Evolutionary conservation across 768 basidiomycete species (phyloP).

Genomic region (Naganishia antarctica): DNA sequence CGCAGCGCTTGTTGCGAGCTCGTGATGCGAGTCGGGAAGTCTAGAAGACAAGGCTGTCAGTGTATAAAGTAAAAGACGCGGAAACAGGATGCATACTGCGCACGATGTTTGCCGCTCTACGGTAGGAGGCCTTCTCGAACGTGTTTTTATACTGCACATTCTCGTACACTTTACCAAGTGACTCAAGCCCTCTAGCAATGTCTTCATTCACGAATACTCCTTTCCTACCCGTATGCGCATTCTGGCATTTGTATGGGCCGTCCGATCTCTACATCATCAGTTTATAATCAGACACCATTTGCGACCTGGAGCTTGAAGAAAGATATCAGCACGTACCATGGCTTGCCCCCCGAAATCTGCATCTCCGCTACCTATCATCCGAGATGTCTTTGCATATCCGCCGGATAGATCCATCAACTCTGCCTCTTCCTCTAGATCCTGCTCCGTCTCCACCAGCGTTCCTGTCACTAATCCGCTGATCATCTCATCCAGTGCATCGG

Average conservation of each 20-base stretch:
- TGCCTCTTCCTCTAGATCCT: not conserved
- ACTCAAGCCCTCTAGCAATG: slow-evolving; percentile 16
- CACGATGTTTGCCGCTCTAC: slow-evolving; percentile 34
- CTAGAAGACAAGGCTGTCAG: slow-evolving; percentile 23
- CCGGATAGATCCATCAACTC: not conserved
- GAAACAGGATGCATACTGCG: too few relatives aligned
- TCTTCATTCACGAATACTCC: slow-evolving; percentile 10
- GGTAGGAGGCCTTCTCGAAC: slow-evolving; percentile 9
- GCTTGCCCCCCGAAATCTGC: not conserved
- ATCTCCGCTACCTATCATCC: not conserved
- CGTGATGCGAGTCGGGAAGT: slow-evolving; percentile 36
- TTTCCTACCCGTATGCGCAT: slow-evolving; percentile 35
- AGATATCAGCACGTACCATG: not conserved
- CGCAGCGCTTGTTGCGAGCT: slow-evolving; percentile 32
- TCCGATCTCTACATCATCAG: slow-evolving; percentile 24
- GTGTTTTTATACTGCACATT: slow-evolving; percentile 17
- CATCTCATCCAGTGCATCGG: slow-evolving; percentile 43
- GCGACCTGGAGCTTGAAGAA: too few relatives aligned
- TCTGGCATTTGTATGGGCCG: slow-evolving; percentile 39
- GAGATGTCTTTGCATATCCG: not conserved
- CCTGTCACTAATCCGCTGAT: slow-evolving; percentile 38
- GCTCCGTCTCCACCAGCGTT: slow-evolving; percentile 16
- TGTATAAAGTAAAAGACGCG: too few relatives aligned
- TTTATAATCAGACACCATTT: not conserved
- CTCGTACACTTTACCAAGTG: slow-evolving; percentile 4